Conservation (phyloP, 257 asterid species). For the Vinca minor region DNA sequence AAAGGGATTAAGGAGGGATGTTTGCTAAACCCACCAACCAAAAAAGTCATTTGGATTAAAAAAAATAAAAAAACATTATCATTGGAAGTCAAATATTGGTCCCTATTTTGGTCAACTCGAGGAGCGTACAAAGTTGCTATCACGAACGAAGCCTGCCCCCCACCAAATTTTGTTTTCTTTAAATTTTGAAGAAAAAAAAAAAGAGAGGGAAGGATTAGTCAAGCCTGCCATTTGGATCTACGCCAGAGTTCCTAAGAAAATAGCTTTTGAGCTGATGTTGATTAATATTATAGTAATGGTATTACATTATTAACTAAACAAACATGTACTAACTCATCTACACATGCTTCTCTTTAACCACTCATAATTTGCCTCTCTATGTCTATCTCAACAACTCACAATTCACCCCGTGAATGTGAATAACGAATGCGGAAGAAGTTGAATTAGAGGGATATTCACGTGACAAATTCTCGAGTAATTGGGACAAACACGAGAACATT, state of each 20-base stretch:
- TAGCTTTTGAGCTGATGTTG: neutral
- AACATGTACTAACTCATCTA: too few species aligned
- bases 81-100: neutral
- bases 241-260: neutral
- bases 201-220: neutral
- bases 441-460: too few species aligned
- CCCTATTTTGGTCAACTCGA: constrained; percentile 28
- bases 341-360: too few species aligned
- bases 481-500: too few species aligned
- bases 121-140: constrained; percentile 23
- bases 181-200: neutral
- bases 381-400: too few species aligned
- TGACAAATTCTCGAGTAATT: too few species aligned
- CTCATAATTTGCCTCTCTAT: too few species aligned
- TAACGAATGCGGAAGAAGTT: too few species aligned
- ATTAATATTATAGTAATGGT: neutral
- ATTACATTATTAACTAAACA: neutral
- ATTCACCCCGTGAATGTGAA: too few species aligned
- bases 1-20: neutral
- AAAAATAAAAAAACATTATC: neutral
- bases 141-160: constrained; percentile 50
- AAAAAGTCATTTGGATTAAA: neutral
- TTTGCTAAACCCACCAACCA: neutral
- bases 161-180: neutral
- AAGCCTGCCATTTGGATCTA: constrained; percentile 42